phyloP scores from a whole-genome alignment of 345 rosid species.

The Citrus unshiu region DNA sequence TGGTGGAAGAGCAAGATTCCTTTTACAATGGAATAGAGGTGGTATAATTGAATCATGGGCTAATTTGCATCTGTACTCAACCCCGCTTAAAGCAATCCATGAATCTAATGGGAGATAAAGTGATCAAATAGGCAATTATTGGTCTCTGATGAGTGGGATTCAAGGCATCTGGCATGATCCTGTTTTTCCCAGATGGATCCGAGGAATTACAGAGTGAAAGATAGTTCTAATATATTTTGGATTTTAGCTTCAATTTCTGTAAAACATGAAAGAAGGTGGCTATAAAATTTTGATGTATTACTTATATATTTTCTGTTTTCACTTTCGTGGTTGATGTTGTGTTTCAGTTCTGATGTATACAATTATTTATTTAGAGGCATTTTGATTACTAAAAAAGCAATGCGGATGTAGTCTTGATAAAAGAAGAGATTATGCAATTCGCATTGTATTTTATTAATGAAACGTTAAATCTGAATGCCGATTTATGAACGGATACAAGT shows the following conservation, averaged over 20 bases:
- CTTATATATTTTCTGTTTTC: background rate
- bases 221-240: background rate
- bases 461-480: background rate
- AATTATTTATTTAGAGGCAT: background rate
- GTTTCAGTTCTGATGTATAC: constrained; percentile 21
- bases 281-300: background rate
- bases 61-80: background rate
- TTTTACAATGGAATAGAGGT: background rate
- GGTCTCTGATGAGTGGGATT: background rate
- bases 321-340: background rate
- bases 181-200: background rate
- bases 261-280: background rate
- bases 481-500: constrained; percentile 48
- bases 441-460: background rate
- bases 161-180: background rate
- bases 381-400: background rate
- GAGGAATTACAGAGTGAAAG: background rate
- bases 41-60: background rate
- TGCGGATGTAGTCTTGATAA: background rate
- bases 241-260: background rate
- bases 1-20: background rate
- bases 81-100: background rate
- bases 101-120: background rate
- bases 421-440: background rate
- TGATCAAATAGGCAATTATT: background rate